Conservation (phyloP, 176 grass and related monocot genomes). For the Juncus effusus region DNA sequence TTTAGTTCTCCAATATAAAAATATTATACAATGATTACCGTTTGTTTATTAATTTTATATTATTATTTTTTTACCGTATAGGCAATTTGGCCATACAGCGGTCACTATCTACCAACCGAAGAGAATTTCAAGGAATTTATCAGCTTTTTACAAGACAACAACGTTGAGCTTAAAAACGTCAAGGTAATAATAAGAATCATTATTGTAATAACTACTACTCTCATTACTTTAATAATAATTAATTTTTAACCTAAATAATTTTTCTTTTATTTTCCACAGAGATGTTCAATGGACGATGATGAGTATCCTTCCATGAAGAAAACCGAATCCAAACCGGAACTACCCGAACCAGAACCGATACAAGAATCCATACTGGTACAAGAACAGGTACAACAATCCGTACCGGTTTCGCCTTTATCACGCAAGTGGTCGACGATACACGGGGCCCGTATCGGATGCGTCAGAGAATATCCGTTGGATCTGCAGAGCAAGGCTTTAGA, state of each 20-base stretch:
- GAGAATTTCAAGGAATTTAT: constrained; percentile 95
- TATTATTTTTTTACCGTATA: constrained; percentile 13
- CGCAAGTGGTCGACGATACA: constrained; percentile 60
- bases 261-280: constrained; percentile 32
- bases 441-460: constrained; percentile 69
- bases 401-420: constrained; percentile 31
- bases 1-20: constrained; percentile 10
- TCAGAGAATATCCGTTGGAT: constrained; percentile 65
- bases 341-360: constrained; percentile 7
- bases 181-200: constrained; percentile 41
- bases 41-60: constrained; percentile 12
- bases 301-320: constrained; percentile 45
- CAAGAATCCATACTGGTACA: constrained; percentile 16
- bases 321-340: background rate
- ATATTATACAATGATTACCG: background rate
- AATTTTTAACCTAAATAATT: constrained; percentile 18
- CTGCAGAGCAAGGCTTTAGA: constrained; percentile 79
- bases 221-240: constrained; percentile 4
- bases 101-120: constrained; percentile 89
- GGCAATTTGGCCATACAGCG: constrained; percentile 99
- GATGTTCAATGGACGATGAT: constrained; percentile 75
- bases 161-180: constrained; percentile 76
- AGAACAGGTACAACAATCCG: background rate
- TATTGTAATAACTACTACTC: background rate
- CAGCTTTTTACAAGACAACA: constrained; percentile 76